Evolutionary conservation across 768 basidiomycete species (phyloP).

Genomic region (Pholiota molesta): DNA sequence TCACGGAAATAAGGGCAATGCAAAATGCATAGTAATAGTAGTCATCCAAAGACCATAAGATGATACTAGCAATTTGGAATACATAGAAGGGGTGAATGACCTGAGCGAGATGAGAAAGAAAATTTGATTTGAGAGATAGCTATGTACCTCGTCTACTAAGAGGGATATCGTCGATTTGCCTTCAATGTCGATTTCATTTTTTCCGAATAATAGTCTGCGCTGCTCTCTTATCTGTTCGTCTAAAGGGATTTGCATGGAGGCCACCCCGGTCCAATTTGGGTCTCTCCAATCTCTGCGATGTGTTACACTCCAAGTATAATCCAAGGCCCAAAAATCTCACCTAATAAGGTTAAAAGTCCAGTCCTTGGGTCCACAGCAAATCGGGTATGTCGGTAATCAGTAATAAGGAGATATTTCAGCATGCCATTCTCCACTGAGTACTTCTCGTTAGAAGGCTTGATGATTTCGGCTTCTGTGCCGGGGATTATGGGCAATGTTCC

Average conservation of each 20-base stretch:
- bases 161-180: constrained; percentile 80
- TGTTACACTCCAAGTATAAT: constrained; percentile 4
- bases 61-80: constrained; percentile 95
- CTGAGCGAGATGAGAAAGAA: constrained; percentile 32
- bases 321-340: constrained; percentile 37
- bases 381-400: constrained; percentile 92
- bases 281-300: constrained; percentile 87
- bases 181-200: constrained; percentile 88
- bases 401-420: constrained; percentile 59
- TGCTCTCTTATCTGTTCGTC: constrained; percentile 57
- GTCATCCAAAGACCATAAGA: constrained; percentile 93
- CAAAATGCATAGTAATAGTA: constrained; percentile 99
- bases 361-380: constrained; percentile 86
- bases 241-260: constrained; percentile 68
- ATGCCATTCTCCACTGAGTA: constrained; percentile 34
- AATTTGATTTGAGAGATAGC: constrained; percentile 1
- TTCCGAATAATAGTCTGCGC: constrained; percentile 75
- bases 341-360: constrained; percentile 78
- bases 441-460: constrained; percentile 32
- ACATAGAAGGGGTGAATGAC: constrained; percentile 98
- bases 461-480: constrained; percentile 27
- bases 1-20: constrained; percentile 86
- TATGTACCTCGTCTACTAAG: constrained; percentile 81
- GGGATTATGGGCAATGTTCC: constrained; percentile 29
- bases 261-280: constrained; percentile 64